Base-by-base conservation (phyloP, 148 eudicot genomes). In the Tetragonia tetragonoides region DNA sequence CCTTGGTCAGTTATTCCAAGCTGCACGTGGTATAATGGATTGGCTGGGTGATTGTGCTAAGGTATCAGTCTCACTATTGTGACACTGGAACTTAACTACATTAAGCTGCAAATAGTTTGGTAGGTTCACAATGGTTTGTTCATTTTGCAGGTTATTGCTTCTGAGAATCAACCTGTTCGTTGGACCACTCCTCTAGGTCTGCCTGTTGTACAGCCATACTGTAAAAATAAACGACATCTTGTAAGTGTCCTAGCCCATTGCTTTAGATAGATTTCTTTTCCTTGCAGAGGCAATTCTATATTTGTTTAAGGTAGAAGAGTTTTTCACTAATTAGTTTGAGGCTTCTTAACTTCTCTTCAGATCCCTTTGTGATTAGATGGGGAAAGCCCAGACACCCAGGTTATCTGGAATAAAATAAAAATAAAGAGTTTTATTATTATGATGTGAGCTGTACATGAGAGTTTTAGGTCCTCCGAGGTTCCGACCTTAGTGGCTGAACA, bases 11-110 rank as follows among this genome's bases (percentile, higher is more conserved):
- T 74, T 94, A 84, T 94, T 94, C 70, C 87, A 94, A 85, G 94
- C 91, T 85, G 98, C 97, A 67, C 93, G 94, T 72, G 80, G 87
- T 69, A 94, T 88, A 75, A 94, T 94, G 98, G 85, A 85, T 72
- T 94, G 98, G 98, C 94, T 94, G 77, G 91, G 94, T 77, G 94
- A 94, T 75, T 94, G 98, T 87, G 98, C 98, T 75, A 94, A 94
- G 94, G 98, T 93, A 56, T 64, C 66, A 21, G 60, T 71, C 73
- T 47, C 38, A 75, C 66, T 42, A 20, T 17, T 39, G 40, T 46
- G 72, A 61, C 38, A 38, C 20, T 61, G 69, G 6, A 53, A 77
- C 56, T 66, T 64, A 60, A 65, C 23, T 40, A 47, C 21, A 49
- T 75, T 39, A 39, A 54, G 28, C 75, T 16, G 62, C 39, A 16